These are phyloP conservation scores for Didymella arachidicola DNA, from an alignment of 2,329 filamentous ascomycete genomes.

Conservation along the genomic window DNA sequence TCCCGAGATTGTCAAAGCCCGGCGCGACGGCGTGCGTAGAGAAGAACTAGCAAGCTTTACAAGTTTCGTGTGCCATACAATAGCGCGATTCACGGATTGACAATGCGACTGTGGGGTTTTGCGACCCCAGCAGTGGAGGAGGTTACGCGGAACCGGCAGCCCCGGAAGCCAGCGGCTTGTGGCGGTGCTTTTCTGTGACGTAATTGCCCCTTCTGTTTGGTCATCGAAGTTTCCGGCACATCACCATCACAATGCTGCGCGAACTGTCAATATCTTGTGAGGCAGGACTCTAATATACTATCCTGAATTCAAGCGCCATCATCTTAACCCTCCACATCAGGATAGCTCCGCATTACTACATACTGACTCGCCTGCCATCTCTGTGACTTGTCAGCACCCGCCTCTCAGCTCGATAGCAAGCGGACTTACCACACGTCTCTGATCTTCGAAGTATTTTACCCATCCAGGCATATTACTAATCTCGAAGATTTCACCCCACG, in stretches of 20 bases:
- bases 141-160: too few relatives aligned
- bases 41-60: neutral
- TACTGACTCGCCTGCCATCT: conserved; percentile 18
- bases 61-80: neutral
- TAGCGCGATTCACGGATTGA: neutral
- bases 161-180: too few relatives aligned
- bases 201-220: neutral
- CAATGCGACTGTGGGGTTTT: neutral
- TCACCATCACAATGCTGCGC: neutral
- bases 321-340: neutral
- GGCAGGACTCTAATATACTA: too few relatives aligned
- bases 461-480: conserved; percentile 12
- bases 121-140: neutral
- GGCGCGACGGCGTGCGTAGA: neutral
- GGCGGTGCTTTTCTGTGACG: neutral
- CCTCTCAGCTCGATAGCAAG: neutral
- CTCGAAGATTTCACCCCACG: conserved; percentile 16
- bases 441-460: conserved; percentile 16
- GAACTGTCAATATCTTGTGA: neutral
- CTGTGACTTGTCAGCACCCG: conserved; percentile 7
- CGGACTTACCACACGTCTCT: conserved; percentile 13
- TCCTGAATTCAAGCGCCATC: neutral
- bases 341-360: conserved; percentile 12
- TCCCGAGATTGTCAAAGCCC: neutral
- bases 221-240: neutral